Evolutionary conservation across 2,329 filamentous ascomycete species (phyloP).

Genomic region (Phialophora macrospora): DNA sequence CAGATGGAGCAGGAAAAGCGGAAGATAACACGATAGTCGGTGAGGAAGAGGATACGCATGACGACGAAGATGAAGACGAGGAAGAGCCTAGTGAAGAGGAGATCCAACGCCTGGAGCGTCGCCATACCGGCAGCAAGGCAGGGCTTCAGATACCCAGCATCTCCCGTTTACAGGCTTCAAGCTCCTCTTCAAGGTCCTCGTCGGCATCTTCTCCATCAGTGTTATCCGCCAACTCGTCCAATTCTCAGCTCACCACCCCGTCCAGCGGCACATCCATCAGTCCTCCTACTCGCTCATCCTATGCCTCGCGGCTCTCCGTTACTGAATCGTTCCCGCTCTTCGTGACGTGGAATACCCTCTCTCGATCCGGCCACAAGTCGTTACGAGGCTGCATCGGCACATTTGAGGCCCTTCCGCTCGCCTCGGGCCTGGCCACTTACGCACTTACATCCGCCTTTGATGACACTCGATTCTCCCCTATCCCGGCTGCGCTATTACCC

Average conservation of each 20-base stretch:
- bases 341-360: slow-evolving; percentile 88
- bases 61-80: slow-evolving; percentile 44
- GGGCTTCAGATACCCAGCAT: slow-evolving; percentile 40
- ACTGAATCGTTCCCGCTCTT: slow-evolving; percentile 73
- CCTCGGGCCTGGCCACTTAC: slow-evolving; percentile 75
- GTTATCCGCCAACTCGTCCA: slow-evolving; percentile 53
- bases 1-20: slow-evolving; percentile 20
- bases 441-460: slow-evolving; percentile 78
- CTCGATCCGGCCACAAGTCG: slow-evolving; percentile 63
- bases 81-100: slow-evolving; percentile 29
- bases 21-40: slow-evolving; percentile 35
- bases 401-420: slow-evolving; percentile 77
- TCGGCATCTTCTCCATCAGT: slow-evolving; percentile 47
- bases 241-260: slow-evolving; percentile 47
- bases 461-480: slow-evolving; percentile 66
- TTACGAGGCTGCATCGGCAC: slow-evolving; percentile 96
- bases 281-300: slow-evolving; percentile 52
- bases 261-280: slow-evolving; percentile 55
- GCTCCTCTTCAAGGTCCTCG: slow-evolving; percentile 43
- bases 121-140: slow-evolving; percentile 24
- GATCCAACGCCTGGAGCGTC: slow-evolving; percentile 31
- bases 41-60: slow-evolving; percentile 41
- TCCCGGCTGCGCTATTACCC: slow-evolving; percentile 55
- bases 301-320: slow-evolving; percentile 43
- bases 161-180: slow-evolving; percentile 38